These are phyloP conservation scores for Populus pruinosa DNA, from an alignment of 345 rosid genomes.

Conservation along the genomic window DNA sequence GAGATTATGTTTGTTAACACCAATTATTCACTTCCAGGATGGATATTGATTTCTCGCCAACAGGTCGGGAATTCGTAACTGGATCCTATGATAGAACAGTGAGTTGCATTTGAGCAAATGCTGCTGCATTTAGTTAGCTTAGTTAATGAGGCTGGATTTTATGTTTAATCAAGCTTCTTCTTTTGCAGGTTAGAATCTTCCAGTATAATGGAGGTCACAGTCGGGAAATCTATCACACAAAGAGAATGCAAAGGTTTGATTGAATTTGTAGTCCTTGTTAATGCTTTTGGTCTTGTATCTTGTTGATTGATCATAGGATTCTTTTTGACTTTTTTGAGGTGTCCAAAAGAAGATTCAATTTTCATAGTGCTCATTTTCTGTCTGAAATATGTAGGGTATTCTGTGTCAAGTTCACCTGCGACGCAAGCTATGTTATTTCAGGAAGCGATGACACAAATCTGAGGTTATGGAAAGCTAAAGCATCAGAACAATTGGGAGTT, in stretches of 20 bases:
- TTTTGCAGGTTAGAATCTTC: conserved; percentile 73
- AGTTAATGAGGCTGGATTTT: background rate
- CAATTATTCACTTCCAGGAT: conserved; percentile 43
- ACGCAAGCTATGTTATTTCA: conserved; percentile 85
- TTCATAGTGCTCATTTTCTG: conserved; percentile 12
- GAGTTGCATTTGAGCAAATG: conserved; percentile 22
- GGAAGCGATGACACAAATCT: conserved; percentile 97
- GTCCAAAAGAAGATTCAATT: background rate
- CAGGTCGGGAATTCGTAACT: conserved; percentile 96
- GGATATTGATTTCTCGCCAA: conserved; percentile 97
- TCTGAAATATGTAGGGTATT: conserved; percentile 58
- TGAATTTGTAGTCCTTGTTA: background rate
- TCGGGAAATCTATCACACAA: conserved; percentile 87
- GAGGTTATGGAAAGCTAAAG: conserved; percentile 96
- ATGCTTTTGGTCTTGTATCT: background rate
- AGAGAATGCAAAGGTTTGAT: conserved; percentile 94
- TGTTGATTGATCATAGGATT: background rate
- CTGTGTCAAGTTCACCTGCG: conserved; percentile 87
- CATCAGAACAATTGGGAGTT: conserved; percentile 94
- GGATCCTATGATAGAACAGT: conserved; percentile 98
- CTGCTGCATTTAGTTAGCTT: background rate
- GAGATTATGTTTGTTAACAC: background rate
- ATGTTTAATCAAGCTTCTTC: conserved; percentile 2
- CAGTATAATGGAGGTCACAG: conserved; percentile 88
- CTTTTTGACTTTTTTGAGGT: background rate